Evolutionary conservation across 2,329 filamentous ascomycete species (phyloP).

Genomic region (Apiospora malaysiana): DNA sequence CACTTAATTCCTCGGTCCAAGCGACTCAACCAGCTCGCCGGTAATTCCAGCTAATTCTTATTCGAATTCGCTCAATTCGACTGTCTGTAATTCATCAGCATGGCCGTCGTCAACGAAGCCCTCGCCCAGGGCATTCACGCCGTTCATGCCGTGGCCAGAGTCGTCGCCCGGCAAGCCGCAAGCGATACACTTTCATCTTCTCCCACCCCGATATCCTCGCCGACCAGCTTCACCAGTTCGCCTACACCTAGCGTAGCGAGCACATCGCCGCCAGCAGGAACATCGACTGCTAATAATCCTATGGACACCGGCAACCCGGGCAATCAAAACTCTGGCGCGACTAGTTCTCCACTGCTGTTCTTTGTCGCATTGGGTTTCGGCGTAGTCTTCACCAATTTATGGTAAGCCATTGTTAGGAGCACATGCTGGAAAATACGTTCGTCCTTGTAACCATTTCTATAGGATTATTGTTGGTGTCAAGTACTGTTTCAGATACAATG

Average conservation of each 20-base stretch:
- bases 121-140: conserved; percentile 44
- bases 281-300: conserved; percentile 24
- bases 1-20: not conserved
- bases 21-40: not conserved
- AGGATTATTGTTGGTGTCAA: conserved; percentile 99
- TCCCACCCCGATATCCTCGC: not conserved
- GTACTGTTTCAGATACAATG: conserved; percentile 98
- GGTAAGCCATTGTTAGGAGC: conserved; percentile 63
- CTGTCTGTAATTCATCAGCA: not conserved
- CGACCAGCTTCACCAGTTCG: conserved; percentile 15
- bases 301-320: not conserved
- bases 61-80: not conserved
- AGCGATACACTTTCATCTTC: conserved; percentile 25
- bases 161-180: conserved; percentile 36
- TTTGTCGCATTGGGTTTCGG: conserved; percentile 97
- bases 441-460: conserved; percentile 24
- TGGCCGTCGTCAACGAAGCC: conserved; percentile 42
- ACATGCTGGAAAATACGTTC: not conserved
- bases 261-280: conserved; percentile 26
- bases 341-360: conserved; percentile 80
- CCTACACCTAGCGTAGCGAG: conserved; percentile 1
- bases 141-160: conserved; percentile 44
- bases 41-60: conserved; percentile 3
- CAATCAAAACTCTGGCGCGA: conserved; percentile 43
- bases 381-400: conserved; percentile 98